Base-by-base conservation (phyloP, 169 alveolate genomes). In the Theileria luwenshuni region DNA sequence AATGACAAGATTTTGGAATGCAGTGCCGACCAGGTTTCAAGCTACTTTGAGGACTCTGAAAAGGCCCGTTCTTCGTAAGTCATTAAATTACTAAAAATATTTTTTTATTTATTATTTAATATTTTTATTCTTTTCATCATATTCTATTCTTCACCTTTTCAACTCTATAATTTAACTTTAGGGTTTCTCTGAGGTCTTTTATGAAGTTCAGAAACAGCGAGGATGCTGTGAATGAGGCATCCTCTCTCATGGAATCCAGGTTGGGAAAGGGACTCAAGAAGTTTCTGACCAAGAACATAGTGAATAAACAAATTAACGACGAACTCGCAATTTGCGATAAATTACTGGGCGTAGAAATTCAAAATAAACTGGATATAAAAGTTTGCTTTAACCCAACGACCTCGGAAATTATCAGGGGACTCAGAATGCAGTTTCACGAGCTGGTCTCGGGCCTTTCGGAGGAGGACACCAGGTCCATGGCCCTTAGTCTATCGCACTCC, bases 261-360 rank as follows among this genome's bases (percentile, higher is more conserved):
- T 74, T 96, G 70, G 96, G 98, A 48, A 95, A 94, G 74, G 96
- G 95, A 33, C 92, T 98, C 42, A 93, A 92, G 86, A 96, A 94
- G 74, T 96, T 97, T 81, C 85, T 98, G 54, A 94, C 95, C 86
- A 96, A 96, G 86, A 94, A 97, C 77, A 91, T 98, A 65, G 93
- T 95, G 48, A 76, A 90, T 33, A 84, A 95, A 43, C 94, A 90
- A 33, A 70, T 95, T 48, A 88, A 90, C 68, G 98, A 95, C 42
- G 83, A 86, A n/a, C 90, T 95, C 19, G 95, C 95, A 7, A 92
- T 94, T 7, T 83, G 92, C 61, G 98, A 95, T 83, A 93, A 94
- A 85, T 75, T 86, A 35, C 71, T 95, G 69, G 98, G 95, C 35
- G 93, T 92, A 32, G 76, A 86, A 19, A 92, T 96, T 84, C 93